Conservation (phyloP, 1,284 basidiomycete genomes). For the Caloboletus inedulis region DNA sequence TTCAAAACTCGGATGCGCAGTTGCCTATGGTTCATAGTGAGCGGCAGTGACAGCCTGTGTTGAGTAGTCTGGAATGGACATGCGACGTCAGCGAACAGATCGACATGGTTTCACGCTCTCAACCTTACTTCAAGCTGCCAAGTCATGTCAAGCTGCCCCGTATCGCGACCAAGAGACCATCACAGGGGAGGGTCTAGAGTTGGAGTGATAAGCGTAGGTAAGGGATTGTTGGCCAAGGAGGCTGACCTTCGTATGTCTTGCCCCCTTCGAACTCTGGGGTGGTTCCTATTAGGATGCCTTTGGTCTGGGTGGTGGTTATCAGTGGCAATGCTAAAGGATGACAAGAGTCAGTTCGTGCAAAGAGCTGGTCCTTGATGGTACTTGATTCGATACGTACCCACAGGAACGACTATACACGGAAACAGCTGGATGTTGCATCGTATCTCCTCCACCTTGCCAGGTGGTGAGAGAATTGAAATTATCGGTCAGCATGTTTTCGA, state of each 20-base stretch:
- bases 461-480: no score
- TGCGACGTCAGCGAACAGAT: background rate
- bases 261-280: background rate
- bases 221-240: background rate
- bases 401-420: background rate
- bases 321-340: background rate
- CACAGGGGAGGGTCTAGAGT: background rate
- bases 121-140: background rate
- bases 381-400: background rate
- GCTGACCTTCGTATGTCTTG: constrained; percentile 2
- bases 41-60: constrained; percentile 17
- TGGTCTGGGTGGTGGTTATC: background rate
- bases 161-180: constrained; percentile 5
- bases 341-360: background rate
- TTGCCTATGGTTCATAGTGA: constrained; percentile 8
- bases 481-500: background rate
- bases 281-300: background rate
- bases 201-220: background rate
- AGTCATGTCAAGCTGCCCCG: constrained; percentile 12
- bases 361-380: background rate
- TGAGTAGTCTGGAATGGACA: background rate
- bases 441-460: background rate
- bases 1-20: constrained; percentile 16
- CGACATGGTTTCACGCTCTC: no score
- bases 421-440: background rate